Evolutionary conservation across 352 stramenopile genomes (phyloP), one percentile per base, ranked within the genome.

Genomic region (Peronospora tabacina): DNA sequence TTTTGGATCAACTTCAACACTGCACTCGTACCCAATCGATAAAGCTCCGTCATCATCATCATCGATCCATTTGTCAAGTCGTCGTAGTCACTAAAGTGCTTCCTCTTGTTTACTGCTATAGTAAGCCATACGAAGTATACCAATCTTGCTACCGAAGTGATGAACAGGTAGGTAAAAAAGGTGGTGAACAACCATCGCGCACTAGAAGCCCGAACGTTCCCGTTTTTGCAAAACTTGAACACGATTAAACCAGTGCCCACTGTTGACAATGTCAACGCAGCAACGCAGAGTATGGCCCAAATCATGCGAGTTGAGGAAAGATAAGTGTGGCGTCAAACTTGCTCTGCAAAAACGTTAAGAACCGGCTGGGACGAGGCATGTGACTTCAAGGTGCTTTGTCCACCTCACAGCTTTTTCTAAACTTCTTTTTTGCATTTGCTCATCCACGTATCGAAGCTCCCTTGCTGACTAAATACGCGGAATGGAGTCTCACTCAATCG

Each of bases 221-320:
- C 66, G 33, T 68, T 43, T 15, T 52, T 61, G 33, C 56, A 62
- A 9, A 78, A 47, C 33, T 72, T 74, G 44, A 70, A 55, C 4
- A 66, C 44, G 24, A 72, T 32, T 12, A 69, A 40, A 11, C 46
- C 55, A 1, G 65, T 66, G 43, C 43, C 39, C 3, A 60, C 37
- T 0, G 45, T 40, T 15, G 68, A 72, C n/a, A 72, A 42, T 2
- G 43, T 20, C 38, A 70, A 53, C 1, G 57, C 49, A 22, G 17
- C 16, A 9, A 66, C 48, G 12, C 40, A 61, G 9, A 68, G 19
- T 0, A 66, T 19, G 0, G 56, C 52, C 64, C 60, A 73, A 39
- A 65, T 34, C 64, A 73, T 72, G 24, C 16, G 16, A 22, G n/a
- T 46, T 7, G 17, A 37, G 19, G 12, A 56, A 67, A 51, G 9